Evolutionary conservation across 352 stramenopile species (phyloP).

Genomic region (Phytophthora macrochlamydospora): DNA sequence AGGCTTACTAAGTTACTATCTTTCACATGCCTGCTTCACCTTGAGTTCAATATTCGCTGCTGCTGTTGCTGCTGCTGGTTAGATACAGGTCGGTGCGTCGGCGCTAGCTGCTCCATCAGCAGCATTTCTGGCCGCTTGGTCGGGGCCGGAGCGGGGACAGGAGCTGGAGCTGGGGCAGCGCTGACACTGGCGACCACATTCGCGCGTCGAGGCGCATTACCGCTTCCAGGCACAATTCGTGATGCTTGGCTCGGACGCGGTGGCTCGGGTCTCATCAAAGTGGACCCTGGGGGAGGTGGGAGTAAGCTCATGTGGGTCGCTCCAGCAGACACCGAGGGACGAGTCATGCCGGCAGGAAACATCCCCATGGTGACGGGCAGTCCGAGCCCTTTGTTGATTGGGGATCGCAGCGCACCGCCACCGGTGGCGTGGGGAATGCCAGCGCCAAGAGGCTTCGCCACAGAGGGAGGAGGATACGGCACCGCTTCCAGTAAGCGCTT

Average conservation of each 20-base stretch:
- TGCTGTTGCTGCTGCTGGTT: constrained; percentile 35
- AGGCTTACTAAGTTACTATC: constrained; percentile 51
- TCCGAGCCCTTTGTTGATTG: constrained; percentile 21
- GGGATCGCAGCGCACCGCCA: constrained; percentile 19
- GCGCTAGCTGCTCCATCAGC: constrained; percentile 40
- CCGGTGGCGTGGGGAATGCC: constrained; percentile 25
- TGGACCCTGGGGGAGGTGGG: constrained; percentile 32
- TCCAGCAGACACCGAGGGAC: constrained; percentile 31
- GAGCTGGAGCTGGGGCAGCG: background rate
- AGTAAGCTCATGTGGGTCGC: constrained; percentile 34
- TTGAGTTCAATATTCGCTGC: constrained; percentile 46
- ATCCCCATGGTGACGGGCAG: constrained; percentile 41
- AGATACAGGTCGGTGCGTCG: constrained; percentile 28
- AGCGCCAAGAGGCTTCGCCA: constrained; percentile 36
- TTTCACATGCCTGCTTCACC: constrained; percentile 41
- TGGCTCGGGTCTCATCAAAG: constrained; percentile 32
- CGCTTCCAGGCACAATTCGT: constrained; percentile 35
- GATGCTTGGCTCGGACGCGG: constrained; percentile 35
- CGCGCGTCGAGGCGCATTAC: constrained; percentile 12
- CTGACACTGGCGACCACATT: constrained; percentile 5
- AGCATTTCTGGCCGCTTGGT: constrained; percentile 42
- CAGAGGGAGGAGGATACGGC: constrained; percentile 36
- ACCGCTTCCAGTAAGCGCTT: constrained; percentile 80
- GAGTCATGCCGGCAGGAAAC: constrained; percentile 35
- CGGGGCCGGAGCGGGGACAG: constrained; percentile 11